These are phyloP conservation scores for Globisporangium paddicum DNA, from an alignment of 352 stramenopile species.

Conservation along the genomic window DNA sequence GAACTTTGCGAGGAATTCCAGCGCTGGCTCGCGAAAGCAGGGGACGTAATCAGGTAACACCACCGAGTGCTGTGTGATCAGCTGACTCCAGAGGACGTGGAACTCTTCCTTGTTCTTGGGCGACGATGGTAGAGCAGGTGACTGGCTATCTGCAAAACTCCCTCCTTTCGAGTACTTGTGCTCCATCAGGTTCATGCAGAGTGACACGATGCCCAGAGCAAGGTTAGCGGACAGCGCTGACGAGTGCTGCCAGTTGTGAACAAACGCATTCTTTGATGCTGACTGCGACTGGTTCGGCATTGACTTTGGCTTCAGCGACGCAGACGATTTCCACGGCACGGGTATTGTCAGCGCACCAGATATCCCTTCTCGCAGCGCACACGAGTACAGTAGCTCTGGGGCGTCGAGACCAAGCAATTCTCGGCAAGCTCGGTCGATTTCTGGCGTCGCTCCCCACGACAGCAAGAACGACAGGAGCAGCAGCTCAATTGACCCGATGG, in stretches of 20 bases:
- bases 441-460: constrained; percentile 62
- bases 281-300: constrained; percentile 14
- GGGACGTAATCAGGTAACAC: constrained; percentile 70
- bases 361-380: constrained; percentile 46
- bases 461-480: constrained; percentile 67
- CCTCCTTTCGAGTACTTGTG: constrained; percentile 47
- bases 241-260: constrained; percentile 72
- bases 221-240: constrained; percentile 60
- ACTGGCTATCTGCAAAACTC: background rate
- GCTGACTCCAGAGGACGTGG: constrained; percentile 81
- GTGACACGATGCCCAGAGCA: constrained; percentile 60
- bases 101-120: constrained; percentile 78
- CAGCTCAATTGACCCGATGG: constrained; percentile 65
- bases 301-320: background rate
- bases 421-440: constrained; percentile 62
- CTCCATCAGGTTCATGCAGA: constrained; percentile 85
- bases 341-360: constrained; percentile 69
- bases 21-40: constrained; percentile 59
- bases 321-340: constrained; percentile 40
- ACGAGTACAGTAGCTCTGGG: constrained; percentile 54
- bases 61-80: constrained; percentile 83
- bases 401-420: constrained; percentile 50
- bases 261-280: constrained; percentile 28
- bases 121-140: constrained; percentile 22
- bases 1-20: constrained; percentile 70